Base-by-base conservation (phyloP, 2,329 filamentous ascomycete species). In the Drechslerella coelobrocha region DNA sequence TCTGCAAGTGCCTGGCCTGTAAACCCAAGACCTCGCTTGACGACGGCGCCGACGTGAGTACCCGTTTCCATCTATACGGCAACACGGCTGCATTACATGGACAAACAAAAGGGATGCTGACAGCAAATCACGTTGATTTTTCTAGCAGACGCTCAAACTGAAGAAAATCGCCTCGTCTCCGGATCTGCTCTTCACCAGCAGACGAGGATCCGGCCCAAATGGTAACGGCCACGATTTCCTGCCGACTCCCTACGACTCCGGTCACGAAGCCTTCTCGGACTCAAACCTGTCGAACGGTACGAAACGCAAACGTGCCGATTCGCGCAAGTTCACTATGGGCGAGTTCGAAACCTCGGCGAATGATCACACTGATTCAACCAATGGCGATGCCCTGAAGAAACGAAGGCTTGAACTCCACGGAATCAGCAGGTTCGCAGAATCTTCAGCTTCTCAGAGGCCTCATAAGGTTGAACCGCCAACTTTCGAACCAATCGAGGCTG, bases 1-100 rank as follows among this genome's bases (percentile, higher is more conserved):
- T 69, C 52, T 69, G 65, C 65, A 69, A 69, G 37, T 69, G 65
- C 21, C 26, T 69, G 23, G 65, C 65, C n/a, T 69, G 65, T 48
- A 69, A 69, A 29, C 65, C 65, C 9, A 69, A 69, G 53, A 62
- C 51, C 0, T 62, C 65, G 26, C 52, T 69, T 12, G 65, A 69
- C 26, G 65, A 69, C 29, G 65, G 65, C 29, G 47, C 43, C 10
- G 65, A 69, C 10, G 65, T 69, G 39, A 62, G 65, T 68, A 55
- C 4, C 26, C 14, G 6, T 51, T 21, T 47, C 31, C n/a, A 14
- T 9, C 29, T 19, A 34, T 34, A 5, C 12, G 12, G 2, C 12
- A n/a, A 6, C 34, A n/a, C 34, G 12, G 17, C 34, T 39, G 29
- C 7, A 12, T 34, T 52, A n/a, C 48, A 12, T 3, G 51, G 29